Base-by-base conservation (phyloP, 352 stramenopile genomes). In the Peronosclerospora sorghi region DNA sequence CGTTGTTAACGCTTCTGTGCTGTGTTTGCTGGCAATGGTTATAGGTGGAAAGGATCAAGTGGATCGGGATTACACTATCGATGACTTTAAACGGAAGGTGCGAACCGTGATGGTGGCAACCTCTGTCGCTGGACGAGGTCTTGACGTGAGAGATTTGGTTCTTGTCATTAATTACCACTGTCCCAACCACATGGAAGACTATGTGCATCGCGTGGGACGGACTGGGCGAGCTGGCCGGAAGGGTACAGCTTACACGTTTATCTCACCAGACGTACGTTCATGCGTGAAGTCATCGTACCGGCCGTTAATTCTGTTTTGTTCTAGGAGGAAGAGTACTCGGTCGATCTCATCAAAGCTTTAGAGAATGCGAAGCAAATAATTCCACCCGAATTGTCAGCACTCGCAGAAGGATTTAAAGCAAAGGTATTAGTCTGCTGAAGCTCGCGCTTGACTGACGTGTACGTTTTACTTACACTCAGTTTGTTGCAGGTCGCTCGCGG, bases 161-260 rank as follows among this genome's bases (percentile, higher is more conserved):
- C 95, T 97, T 52, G 97, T 99, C 23, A 96, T 99, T 56, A 99
- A 99, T 72, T 99, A 98, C 58, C 95, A 97, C 38, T 97, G 89
- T 38, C 97, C 97, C 0, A 99, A 99, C 60, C 96, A 99, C 61
- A 69, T 99, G 34, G 97, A 99, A 77, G 96, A 98, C 52, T 99
- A 99, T 51, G 95, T 99, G 1, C 97, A 99, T 72, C 88, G 96
- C 23, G 94, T 99, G 3, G 96, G 96, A 5, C 65, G 96, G 41
- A 99, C 96, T 15, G 96, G 95, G 10, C 72, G 96, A 41, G 96
- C 95, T 40, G 90, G 89, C 5, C 77, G 94, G 8, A 97, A 96
- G 53, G 96, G 96, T 37, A 98, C 95, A n/a, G 92, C 96, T 10
- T 98, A 98, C 70, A 99, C 97, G 0, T 98, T 99, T 56, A 97